Evolutionary conservation across 2,329 filamentous ascomycete genomes (phyloP), one percentile per base, ranked within the genome.

Genomic region (Colletotrichum ledebouriae): DNA sequence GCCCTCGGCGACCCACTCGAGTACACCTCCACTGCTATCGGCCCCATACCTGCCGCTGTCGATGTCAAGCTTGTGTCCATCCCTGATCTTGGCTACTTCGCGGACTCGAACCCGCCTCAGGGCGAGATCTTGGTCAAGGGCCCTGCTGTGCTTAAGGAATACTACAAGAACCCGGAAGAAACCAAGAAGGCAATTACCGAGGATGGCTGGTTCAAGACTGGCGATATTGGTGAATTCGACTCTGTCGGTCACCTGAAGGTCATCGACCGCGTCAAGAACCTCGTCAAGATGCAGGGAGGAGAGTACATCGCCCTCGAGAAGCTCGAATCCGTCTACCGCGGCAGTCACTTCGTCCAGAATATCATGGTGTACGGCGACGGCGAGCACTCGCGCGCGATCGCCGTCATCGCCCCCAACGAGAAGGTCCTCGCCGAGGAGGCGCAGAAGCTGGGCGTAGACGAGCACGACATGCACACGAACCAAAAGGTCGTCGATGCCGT

Each of bases 231-330:
- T 75, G 93, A 98, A 78, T 96, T 95, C 75, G 90, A 95, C 79
- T 77, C 83, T 50, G 86, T 91, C 70, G 95, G 95, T 49, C 92
- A 97, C 78, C 81, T 98, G 72, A 88, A 86, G 73, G 91, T 98
- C 78, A 94, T 98, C 76, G 95, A 98, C 80, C 93, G 95, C 73
- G 94, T 97, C 89, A 98, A 98, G 90, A 98, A 98, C 82, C 85
- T 98, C 63, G 93, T 98, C 80, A 98, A 98, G 89, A 94, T 96
- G 71, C 88, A 93, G 72, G 94, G 94, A 69, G 95, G 95, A 73
- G 95, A 98, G 85, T 98, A 98, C 81, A 97, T 98, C 78, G 96
- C 95, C 22, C 87, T 99, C 4, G 95, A 98, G 84, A 98, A 94
- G 84, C 89, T 98, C 68, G 95, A 98, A 82, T 92, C 94, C 3